Conservation (phyloP, 176 grass and related monocot genomes). For the Avena sativa region DNA sequence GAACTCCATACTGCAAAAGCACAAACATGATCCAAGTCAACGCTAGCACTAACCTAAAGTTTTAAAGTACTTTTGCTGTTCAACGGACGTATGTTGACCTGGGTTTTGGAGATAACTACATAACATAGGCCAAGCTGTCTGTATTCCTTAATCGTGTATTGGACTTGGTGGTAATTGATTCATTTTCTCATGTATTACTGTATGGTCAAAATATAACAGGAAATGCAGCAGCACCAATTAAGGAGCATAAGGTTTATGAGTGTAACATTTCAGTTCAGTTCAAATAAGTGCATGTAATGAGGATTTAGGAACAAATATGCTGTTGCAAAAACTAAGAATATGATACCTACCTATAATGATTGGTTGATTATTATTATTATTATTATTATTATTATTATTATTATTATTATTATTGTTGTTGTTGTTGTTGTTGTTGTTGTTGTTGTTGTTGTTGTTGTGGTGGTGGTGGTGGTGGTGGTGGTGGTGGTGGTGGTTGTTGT, state of each 20-base stretch:
- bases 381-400: too few species aligned
- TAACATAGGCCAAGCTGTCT: not conserved
- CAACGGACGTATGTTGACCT: conserved; percentile 27
- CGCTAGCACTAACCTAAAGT: conserved; percentile 19
- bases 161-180: not conserved
- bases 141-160: conserved; percentile 30
- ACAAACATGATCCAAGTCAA: conserved; percentile 32
- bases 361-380: not conserved
- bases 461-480: too few species aligned
- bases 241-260: conserved; percentile 28
- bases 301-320: conserved; percentile 16
- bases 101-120: conserved; percentile 18
- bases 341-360: not conserved
- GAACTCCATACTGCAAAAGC: conserved; percentile 92
- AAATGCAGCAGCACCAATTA: not conserved
- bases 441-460: too few species aligned
- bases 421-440: too few species aligned
- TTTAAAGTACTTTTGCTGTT: conserved; percentile 17
- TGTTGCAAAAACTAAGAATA: conserved; percentile 27
- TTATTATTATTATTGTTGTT: too few species aligned
- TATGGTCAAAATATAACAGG: not conserved
- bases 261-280: not conserved
- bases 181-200: not conserved
- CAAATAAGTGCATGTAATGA: conserved; percentile 18
- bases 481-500: not conserved